Percentiles rank a stretch among this genome's conserved stretches.
Conservation (phyloP, 305 asterid species). For the Nicotiana rustica region DNA sequence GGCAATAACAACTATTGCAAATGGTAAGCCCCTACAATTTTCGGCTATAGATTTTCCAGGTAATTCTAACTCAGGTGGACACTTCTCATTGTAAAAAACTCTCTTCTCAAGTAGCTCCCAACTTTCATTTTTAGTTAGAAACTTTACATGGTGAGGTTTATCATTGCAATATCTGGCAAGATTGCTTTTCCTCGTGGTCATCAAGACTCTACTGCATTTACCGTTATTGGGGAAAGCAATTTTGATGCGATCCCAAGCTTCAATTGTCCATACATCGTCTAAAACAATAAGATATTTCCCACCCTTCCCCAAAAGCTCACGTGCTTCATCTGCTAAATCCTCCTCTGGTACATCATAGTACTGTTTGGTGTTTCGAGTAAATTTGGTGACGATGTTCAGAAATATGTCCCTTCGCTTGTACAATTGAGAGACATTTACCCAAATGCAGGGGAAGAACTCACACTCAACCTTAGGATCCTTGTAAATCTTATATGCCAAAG, state of each 20-base stretch:
- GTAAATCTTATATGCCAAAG: slow-evolving; percentile 65
- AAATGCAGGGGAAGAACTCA: slow-evolving; percentile 59
- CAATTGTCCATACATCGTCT: slow-evolving; percentile 67
- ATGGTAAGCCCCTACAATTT: slow-evolving; percentile 57
- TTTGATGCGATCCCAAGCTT: slow-evolving; percentile 64
- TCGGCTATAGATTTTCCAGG: slow-evolving; percentile 50
- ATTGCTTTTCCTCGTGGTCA: slow-evolving; percentile 55
- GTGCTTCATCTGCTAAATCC: slow-evolving; percentile 46
- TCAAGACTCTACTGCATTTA: slow-evolving; percentile 54
- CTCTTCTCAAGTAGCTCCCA: slow-evolving; percentile 55
- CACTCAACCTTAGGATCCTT: slow-evolving; percentile 52
- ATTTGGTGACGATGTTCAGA: slow-evolving; percentile 49
- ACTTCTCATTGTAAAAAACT: slow-evolving; percentile 51
- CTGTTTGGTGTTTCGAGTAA: slow-evolving; percentile 42
- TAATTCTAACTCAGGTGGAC: slow-evolving; percentile 50
- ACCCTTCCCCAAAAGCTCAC: slow-evolving; percentile 42
- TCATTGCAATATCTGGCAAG: slow-evolving; percentile 48
- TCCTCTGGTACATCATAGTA: slow-evolving; percentile 48
- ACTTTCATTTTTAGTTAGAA: slow-evolving; percentile 49
- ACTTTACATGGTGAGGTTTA: slow-evolving; percentile 52
- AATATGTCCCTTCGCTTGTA: slow-evolving; percentile 59
- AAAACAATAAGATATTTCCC: slow-evolving; percentile 59
- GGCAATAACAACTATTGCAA: slow-evolving; percentile 70
- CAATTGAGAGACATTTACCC: slow-evolving; percentile 65
- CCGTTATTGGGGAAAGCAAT: slow-evolving; percentile 61